These are phyloP conservation scores for Colletotrichum trifolii DNA, from an alignment of 2,329 filamentous ascomycete genomes.

Conservation along the genomic window DNA sequence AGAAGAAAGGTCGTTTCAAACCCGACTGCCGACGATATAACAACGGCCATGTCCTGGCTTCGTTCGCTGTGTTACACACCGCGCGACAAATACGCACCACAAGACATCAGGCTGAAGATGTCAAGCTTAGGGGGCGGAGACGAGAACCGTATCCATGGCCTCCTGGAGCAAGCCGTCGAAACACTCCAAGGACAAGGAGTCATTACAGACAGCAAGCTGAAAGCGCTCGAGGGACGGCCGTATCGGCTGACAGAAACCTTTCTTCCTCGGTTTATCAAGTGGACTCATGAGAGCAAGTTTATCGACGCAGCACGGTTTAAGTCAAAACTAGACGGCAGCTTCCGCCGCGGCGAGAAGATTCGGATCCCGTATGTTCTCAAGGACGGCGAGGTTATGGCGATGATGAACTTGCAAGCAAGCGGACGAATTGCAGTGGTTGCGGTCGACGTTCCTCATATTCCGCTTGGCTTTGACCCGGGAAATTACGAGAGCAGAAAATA, in stretches of 20 bases:
- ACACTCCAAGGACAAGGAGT: conserved; percentile 63
- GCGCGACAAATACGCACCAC: conserved; percentile 58
- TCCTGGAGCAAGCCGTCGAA: conserved; percentile 61
- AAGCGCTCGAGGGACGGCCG: conserved; percentile 67
- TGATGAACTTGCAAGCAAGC: conserved; percentile 72
- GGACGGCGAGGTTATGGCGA: conserved; percentile 74
- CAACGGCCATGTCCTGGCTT: conserved; percentile 68
- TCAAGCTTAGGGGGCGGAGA: conserved; percentile 57
- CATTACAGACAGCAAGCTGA: conserved; percentile 69
- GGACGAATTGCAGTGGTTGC: conserved; percentile 66
- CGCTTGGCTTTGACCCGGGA: conserved; percentile 76
- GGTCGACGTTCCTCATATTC: conserved; percentile 68
- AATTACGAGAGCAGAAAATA: conserved; percentile 78
- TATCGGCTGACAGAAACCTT: conserved; percentile 73
- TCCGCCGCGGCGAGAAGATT: conserved; percentile 55
- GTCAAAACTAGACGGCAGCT: conserved; percentile 65
- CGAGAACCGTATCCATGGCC: conserved; percentile 47
- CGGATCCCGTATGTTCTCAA: conserved; percentile 66
- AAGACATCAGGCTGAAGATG: conserved; percentile 62
- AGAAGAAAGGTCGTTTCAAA: conserved; percentile 1
- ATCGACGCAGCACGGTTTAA: conserved; percentile 71
- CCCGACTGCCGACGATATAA: conserved; percentile 43
- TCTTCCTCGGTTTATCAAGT: conserved; percentile 65
- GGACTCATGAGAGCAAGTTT: conserved; percentile 65
- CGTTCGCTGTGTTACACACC: conserved; percentile 68